Evolutionary conservation across 2,329 filamentous ascomycete species (phyloP).

Genomic region (Calonectria pauciramosa): DNA sequence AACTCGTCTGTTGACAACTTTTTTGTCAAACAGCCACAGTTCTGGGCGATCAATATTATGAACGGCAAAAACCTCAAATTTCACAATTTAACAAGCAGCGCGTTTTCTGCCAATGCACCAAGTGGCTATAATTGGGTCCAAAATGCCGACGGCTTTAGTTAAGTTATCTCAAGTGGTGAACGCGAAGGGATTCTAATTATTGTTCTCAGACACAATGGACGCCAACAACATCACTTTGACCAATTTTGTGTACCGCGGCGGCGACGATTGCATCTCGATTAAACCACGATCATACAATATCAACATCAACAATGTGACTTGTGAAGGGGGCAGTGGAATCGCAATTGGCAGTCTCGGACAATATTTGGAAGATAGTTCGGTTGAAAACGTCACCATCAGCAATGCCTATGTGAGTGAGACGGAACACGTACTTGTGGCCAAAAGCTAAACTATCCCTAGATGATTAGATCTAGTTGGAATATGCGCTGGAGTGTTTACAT

Average conservation of each 20-base stretch:
- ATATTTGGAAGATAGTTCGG: background rate
- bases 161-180: background rate
- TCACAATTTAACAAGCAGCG: background rate
- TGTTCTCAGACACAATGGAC: background rate
- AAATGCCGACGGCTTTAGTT: background rate
- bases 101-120: background rate
- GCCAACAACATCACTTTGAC: background rate
- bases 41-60: background rate
- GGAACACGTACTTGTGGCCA: background rate
- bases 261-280: background rate
- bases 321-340: background rate
- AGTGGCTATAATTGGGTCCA: background rate
- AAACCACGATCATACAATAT: background rate
- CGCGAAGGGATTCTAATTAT: background rate
- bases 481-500: slow-evolving; percentile 5
- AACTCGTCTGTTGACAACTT: background rate
- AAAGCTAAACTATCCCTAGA: background rate
- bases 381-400: background rate
- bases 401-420: background rate
- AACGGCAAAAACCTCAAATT: background rate
- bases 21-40: background rate
- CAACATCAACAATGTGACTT: background rate
- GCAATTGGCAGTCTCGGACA: background rate
- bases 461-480: background rate
- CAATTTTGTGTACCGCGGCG: background rate